Percentiles rank a stretch among this genome's conserved stretches.
These are phyloP conservation scores for Sporobolus alterniflorus DNA, from an alignment of 202 grass and related monocot species.

Conservation along the genomic window DNA sequence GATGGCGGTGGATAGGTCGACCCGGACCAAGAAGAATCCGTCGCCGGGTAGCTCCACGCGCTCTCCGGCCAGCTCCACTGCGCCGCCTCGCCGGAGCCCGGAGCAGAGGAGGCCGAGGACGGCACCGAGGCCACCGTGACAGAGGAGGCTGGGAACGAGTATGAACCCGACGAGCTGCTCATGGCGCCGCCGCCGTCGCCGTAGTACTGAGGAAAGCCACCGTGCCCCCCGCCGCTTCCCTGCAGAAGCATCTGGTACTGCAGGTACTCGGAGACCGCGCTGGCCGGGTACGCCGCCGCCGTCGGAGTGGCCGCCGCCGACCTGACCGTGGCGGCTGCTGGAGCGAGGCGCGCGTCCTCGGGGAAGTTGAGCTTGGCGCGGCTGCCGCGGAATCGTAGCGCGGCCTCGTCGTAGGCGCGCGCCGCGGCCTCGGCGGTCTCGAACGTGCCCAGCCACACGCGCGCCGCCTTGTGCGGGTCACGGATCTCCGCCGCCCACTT, in stretches of 20 bases:
- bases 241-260: constrained; percentile 55
- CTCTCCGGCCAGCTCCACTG: constrained; percentile 46
- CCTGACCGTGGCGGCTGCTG: constrained; percentile 26
- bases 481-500: constrained; percentile 89
- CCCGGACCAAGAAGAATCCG: constrained; percentile 35
- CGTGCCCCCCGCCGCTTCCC: neutral
- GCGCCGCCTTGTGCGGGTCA: constrained; percentile 62
- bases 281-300: constrained; percentile 1
- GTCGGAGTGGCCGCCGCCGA: neutral
- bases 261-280: constrained; percentile 36
- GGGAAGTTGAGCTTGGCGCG: constrained; percentile 99
- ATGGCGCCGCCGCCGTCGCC: neutral
- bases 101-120: constrained; percentile 26
- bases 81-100: constrained; percentile 20
- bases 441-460: constrained; percentile 85
- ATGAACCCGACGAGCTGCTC: constrained; percentile 31
- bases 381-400: constrained; percentile 85
- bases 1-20: constrained; percentile 58
- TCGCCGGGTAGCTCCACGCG: constrained; percentile 47
- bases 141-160: constrained; percentile 37
- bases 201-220: constrained; percentile 22
- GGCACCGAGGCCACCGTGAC: constrained; percentile 47
- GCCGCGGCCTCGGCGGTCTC: constrained; percentile 66
- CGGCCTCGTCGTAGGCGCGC: constrained; percentile 76
- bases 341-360: constrained; percentile 69